phyloP scores from a whole-genome alignment of 768 basidiomycete genomes.

The Boletus edulis region DNA sequence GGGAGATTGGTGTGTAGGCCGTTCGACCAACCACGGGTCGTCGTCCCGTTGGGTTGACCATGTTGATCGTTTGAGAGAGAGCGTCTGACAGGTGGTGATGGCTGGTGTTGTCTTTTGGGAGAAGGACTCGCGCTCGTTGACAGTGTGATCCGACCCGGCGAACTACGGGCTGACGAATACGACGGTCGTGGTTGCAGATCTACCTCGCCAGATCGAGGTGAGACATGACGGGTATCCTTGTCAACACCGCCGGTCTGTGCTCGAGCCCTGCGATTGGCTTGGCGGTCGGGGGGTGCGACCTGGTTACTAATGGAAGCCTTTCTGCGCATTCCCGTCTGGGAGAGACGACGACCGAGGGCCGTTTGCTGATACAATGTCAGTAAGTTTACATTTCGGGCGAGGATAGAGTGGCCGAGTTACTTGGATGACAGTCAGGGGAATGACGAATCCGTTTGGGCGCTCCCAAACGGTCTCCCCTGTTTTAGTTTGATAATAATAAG shows the following conservation, averaged over 20 bases:
- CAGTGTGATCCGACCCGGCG: constrained; percentile 30
- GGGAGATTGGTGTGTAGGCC: constrained; percentile 42
- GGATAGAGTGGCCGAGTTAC: constrained; percentile 36
- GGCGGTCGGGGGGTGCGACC: constrained; percentile 26
- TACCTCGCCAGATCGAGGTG: constrained; percentile 23
- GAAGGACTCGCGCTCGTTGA: constrained; percentile 19
- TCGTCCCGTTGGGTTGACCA: constrained; percentile 23
- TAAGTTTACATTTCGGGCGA: constrained; percentile 3
- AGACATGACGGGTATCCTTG: constrained; percentile 32
- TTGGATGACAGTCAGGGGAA: constrained; percentile 87
- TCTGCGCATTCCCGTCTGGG: constrained; percentile 44
- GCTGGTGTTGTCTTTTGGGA: constrained; percentile 25
- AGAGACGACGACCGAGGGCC: constrained; percentile 67
- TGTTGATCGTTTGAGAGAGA: constrained; percentile 32
- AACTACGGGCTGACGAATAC: constrained; percentile 32
- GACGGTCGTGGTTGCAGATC: constrained; percentile 32
- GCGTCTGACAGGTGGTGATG: constrained; percentile 27
- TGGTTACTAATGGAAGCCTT: constrained; percentile 8
- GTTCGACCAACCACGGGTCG: constrained; percentile 32
- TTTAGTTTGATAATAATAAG: constrained; percentile 95
- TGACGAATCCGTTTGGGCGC: constrained; percentile 84
- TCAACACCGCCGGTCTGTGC: constrained; percentile 35
- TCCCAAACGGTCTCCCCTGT: constrained; percentile 92
- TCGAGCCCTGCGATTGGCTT: constrained; percentile 37
- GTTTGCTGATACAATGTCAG: constrained; percentile 51